phyloP scores from a whole-genome alignment of 2,329 filamentous ascomycete genomes.

The Sarocladium kiliense region DNA sequence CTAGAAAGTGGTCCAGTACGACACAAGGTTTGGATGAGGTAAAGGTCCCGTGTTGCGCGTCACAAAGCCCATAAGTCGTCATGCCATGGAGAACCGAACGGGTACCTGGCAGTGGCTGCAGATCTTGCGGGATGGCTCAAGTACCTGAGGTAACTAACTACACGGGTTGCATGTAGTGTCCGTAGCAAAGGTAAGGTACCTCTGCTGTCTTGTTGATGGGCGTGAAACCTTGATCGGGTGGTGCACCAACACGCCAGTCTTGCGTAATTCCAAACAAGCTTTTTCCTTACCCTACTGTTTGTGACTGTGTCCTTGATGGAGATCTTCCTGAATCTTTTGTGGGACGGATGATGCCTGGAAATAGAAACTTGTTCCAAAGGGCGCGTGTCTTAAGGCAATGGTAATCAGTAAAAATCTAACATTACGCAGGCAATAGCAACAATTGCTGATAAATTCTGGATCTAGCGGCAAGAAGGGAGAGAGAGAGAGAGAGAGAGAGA shows the following conservation, averaged over 20 bases:
- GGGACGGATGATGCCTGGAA: not conserved
- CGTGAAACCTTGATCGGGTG: conserved; percentile 3
- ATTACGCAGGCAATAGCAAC: too few relatives aligned
- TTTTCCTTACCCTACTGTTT: not conserved
- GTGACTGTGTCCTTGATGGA: not conserved
- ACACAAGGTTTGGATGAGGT: not conserved
- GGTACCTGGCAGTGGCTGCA: not conserved
- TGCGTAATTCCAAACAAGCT: conserved; percentile 9
- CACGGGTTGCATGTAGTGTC: not conserved
- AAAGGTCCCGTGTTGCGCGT: not conserved
- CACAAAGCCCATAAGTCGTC: not conserved
- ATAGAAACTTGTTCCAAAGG: not conserved
- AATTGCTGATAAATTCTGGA: not conserved
- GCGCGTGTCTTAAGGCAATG: not conserved
- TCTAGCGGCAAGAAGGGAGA: not conserved
- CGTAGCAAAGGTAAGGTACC: not conserved
- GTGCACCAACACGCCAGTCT: conserved; percentile 8
- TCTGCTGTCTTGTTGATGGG: not conserved
- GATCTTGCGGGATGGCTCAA: not conserved
- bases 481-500: not conserved
- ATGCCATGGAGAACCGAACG: not conserved
- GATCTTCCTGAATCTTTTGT: not conserved
- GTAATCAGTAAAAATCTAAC: too few relatives aligned
- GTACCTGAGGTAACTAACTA: not conserved
- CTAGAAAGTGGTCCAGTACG: not conserved